Conservation (phyloP, 2,329 filamentous ascomycete genomes). For the Colletotrichum sidae region DNA sequence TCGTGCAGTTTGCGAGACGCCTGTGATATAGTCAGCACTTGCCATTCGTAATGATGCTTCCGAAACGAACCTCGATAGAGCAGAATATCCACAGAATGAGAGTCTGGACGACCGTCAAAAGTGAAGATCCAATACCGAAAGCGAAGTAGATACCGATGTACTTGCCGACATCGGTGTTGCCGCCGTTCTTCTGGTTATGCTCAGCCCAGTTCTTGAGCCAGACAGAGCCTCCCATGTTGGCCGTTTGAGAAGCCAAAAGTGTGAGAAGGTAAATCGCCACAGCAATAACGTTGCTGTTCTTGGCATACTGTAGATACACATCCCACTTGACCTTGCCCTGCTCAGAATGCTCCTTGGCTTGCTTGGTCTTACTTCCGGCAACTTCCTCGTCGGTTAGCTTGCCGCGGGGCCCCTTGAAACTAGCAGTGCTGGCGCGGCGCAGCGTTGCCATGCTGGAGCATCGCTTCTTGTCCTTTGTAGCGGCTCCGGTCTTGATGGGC, state of each 20-base stretch:
- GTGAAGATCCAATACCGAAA: constrained; percentile 88
- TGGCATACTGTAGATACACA: constrained; percentile 94
- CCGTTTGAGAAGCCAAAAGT: constrained; percentile 83
- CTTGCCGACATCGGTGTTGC: constrained; percentile 83
- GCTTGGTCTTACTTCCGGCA: constrained; percentile 79
- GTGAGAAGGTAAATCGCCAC: constrained; percentile 83
- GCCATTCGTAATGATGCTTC: background rate
- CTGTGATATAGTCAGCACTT: constrained; percentile 50
- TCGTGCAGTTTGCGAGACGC: constrained; percentile 97
- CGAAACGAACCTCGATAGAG: constrained; percentile 83
- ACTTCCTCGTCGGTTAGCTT: constrained; percentile 89
- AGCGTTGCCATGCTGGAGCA: constrained; percentile 82
- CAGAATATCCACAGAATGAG: constrained; percentile 99
- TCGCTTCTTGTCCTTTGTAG: constrained; percentile 64
- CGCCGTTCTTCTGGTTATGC: constrained; percentile 73
- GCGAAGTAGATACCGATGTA: constrained; percentile 97
- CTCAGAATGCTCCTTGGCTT: constrained; percentile 88
- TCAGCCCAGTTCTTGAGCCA: constrained; percentile 98
- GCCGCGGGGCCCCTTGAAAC: constrained; percentile 86
- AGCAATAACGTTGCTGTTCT: constrained; percentile 88
- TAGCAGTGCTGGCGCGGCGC: constrained; percentile 90
- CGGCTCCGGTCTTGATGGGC: constrained; percentile 72
- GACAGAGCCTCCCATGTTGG: constrained; percentile 84
- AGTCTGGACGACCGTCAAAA: constrained; percentile 89
- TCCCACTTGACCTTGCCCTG: constrained; percentile 99